These are phyloP conservation scores for Fusarium azukiicola DNA, from an alignment of 2,329 filamentous ascomycete species.

Conservation along the genomic window DNA sequence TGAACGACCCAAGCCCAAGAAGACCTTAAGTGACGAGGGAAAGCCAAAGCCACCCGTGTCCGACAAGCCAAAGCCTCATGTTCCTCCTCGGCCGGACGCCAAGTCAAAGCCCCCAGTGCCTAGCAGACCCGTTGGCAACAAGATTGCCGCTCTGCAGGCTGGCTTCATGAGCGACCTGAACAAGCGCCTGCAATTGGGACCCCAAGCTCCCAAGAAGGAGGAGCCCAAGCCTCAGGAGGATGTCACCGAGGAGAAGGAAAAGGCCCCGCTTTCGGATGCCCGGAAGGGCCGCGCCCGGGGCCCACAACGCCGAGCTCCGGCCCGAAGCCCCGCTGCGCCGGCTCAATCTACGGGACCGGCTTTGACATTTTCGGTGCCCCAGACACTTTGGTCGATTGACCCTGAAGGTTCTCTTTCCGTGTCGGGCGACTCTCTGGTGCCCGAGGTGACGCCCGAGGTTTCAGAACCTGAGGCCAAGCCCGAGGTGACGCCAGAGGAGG, in stretches of 20 bases:
- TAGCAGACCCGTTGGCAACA: slow-evolving; percentile 86
- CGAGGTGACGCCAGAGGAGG: slow-evolving; percentile 22
- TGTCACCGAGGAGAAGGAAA: slow-evolving; percentile 79
- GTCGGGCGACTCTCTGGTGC: slow-evolving; percentile 38
- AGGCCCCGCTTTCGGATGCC: slow-evolving; percentile 91
- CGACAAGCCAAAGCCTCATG: slow-evolving; percentile 77
- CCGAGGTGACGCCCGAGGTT: slow-evolving; percentile 23
- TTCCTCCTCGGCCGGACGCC: slow-evolving; percentile 78
- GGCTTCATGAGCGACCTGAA: slow-evolving; percentile 97
- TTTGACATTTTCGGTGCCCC: slow-evolving; percentile 70
- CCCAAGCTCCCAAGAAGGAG: slow-evolving; percentile 89
- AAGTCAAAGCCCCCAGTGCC: slow-evolving; percentile 94
- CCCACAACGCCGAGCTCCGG: slow-evolving; percentile 87
- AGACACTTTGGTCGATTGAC: slow-evolving; percentile 75
- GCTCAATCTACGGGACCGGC: slow-evolving; percentile 60
- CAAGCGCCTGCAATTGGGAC: slow-evolving; percentile 91
- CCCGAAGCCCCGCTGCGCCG: slow-evolving; percentile 69
- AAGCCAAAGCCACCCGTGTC: slow-evolving; percentile 68
- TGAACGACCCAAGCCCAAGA: slow-evolving; percentile 76
- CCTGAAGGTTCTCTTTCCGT: slow-evolving; percentile 67
- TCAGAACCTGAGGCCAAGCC: slow-evolving; percentile 34
- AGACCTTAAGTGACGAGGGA: slow-evolving; percentile 62
- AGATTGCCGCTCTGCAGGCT: slow-evolving; percentile 94
- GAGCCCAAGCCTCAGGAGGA: slow-evolving; percentile 80
- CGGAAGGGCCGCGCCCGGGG: slow-evolving; percentile 95